phyloP scores from a whole-genome alignment of 2,329 filamentous ascomycete species.

The Fusarium succisae region DNA sequence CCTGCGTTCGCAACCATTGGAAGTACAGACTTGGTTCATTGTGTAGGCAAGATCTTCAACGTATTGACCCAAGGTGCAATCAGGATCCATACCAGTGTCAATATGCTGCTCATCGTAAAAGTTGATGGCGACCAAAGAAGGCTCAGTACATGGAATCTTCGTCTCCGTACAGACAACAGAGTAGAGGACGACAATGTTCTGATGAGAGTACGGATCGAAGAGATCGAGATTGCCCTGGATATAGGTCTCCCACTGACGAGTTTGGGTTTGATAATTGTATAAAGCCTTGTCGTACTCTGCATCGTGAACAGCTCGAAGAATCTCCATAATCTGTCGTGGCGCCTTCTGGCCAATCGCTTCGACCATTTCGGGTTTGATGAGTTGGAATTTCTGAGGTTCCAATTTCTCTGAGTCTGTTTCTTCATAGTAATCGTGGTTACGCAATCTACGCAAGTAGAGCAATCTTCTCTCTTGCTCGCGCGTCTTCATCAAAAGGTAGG shows the following conservation, averaged over 20 bases:
- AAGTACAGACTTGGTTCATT: conserved; percentile 79
- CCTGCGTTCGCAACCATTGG: conserved; percentile 85
- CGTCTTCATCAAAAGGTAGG: conserved; percentile 90
- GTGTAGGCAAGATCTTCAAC: conserved; percentile 87
- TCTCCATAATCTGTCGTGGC: conserved; percentile 88
- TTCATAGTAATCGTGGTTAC: conserved; percentile 76
- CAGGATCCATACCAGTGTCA: conserved; percentile 75
- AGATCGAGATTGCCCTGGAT: conserved; percentile 87
- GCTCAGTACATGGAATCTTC: conserved; percentile 91
- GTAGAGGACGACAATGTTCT: conserved; percentile 94
- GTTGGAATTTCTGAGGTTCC: conserved; percentile 79
- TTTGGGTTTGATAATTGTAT: conserved; percentile 94
- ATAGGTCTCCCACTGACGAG: conserved; percentile 95
- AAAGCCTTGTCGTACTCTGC: conserved; percentile 96
- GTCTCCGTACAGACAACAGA: conserved; percentile 94
- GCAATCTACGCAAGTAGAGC: conserved; percentile 81
- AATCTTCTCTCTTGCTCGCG: conserved; percentile 89
- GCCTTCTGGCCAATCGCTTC: conserved; percentile 82
- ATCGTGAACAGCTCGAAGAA: conserved; percentile 93
- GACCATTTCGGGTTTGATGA: conserved; percentile 96
- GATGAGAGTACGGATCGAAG: conserved; percentile 94
- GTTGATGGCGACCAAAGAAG: conserved; percentile 86
- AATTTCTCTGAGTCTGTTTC: conserved; percentile 69
- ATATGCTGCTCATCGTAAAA: conserved; percentile 96
- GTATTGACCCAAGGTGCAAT: conserved; percentile 94